phyloP scores from a whole-genome alignment of 139 green algal species.

The Chlamydomonas sp. region DNA sequence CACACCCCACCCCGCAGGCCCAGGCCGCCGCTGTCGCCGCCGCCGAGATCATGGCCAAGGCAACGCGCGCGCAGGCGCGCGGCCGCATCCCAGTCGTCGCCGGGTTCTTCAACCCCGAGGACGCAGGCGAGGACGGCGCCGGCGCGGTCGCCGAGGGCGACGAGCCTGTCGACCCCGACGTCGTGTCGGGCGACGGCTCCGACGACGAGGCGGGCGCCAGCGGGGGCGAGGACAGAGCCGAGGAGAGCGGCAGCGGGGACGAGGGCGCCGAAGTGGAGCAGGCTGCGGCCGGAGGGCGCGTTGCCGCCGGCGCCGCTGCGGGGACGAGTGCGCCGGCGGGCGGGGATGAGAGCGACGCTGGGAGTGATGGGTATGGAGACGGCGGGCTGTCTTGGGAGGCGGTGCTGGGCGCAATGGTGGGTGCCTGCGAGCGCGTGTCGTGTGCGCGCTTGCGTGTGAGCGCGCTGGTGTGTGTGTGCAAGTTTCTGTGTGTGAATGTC shows the following conservation, averaged over 20 bases:
- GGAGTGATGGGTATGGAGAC: conserved; percentile 71
- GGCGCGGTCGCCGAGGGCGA: conserved; percentile 7
- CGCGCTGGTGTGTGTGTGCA: too few relatives aligned
- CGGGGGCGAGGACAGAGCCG: conserved; percentile 4
- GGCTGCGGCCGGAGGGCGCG: too few relatives aligned
- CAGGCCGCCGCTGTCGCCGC: conserved; percentile 36
- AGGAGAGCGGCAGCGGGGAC: background rate
- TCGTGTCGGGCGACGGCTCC: conserved; percentile 7
- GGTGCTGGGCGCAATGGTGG: conserved; percentile 66
- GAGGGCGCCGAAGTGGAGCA: background rate
- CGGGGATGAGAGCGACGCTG: conserved; percentile 42
- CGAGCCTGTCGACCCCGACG: background rate
- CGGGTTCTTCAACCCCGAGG: conserved; percentile 61
- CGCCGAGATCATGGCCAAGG: conserved; percentile 34
- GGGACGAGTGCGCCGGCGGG: too few relatives aligned
- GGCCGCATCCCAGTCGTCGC: conserved; percentile 53
- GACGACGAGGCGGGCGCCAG: conserved; percentile 6
- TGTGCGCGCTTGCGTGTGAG: too few relatives aligned
- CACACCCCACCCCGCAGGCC: too few relatives aligned
- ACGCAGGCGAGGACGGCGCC: conserved; percentile 24
- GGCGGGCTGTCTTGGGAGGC: conserved; percentile 80
- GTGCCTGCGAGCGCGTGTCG: too few relatives aligned
- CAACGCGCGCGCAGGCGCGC: conserved; percentile 42
- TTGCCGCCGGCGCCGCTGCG: too few relatives aligned
- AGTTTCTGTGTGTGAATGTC: too few relatives aligned